Base-by-base conservation (phyloP, 1,284 basidiomycete genomes). In the Pseudozyma flocculosa region DNA sequence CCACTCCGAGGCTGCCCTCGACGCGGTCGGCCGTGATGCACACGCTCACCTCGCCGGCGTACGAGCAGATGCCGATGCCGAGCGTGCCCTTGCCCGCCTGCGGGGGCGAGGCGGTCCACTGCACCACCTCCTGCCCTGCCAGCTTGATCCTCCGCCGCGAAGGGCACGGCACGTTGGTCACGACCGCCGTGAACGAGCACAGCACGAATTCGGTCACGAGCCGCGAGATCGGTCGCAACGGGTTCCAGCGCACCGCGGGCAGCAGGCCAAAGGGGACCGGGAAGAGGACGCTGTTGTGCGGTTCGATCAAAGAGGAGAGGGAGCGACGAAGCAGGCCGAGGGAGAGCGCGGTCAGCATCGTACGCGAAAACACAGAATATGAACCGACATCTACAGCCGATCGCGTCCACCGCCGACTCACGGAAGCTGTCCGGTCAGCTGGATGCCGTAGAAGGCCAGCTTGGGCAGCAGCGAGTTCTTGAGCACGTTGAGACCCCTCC, bases 141-240 rank as follows among this genome's bases (percentile, higher is more conserved):
- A 75, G 45, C 29, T 50, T 17, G 45, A 72, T 62, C 11, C 63
- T 53, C 44, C 67, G 54, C 38, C 58, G 60, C 17, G 59, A 52
- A 1, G 70, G 70, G 18, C 75, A 75, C 15, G 75, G 74, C 13
- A 77, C 74, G 40, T 77, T 77, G 21, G 74, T 77, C 17, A 75
- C 53, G 4, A 77, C 69, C 10, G 72, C 73, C 1, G 61, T 64
- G 30, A 69, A 61, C 3, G 38, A 61, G 9, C 59, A 54, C n/a
- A 72, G 37, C 21, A 54, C 47, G n/a, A 45, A 30, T 30, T 57
- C 56, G 14, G 52, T 48, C 8, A 54, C 54, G 43, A 45, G 48
- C 1, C 50, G 47, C 3, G 53, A 50, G 0, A 56, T 53, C 18
- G 30, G 53, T 8, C 61, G 50, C 0, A 60, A 21, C 23, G 53